Evolutionary conservation across 108 stramenopile species (phyloP).

Genomic region (Aurantiochytrium sp.): DNA sequence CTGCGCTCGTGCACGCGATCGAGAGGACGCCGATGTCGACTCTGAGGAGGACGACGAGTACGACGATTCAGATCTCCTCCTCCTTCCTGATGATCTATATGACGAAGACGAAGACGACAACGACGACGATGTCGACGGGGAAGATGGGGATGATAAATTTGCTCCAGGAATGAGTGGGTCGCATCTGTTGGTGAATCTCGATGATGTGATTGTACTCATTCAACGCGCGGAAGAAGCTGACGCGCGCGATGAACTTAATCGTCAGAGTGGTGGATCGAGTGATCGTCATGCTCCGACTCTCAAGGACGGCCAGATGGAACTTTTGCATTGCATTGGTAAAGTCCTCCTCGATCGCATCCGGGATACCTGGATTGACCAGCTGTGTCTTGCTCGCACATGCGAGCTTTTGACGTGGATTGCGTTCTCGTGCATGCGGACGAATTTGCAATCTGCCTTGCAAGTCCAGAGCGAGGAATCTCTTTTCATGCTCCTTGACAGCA

Average conservation of each 20-base stretch:
- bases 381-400: not conserved
- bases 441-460: not conserved
- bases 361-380: not conserved
- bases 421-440: not conserved
- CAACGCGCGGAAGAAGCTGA: not conserved
- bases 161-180: not conserved
- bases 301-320: not conserved
- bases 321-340: slow-evolving; percentile 2
- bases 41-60: too few relatives aligned
- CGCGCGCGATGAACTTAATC: not conserved
- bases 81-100: not conserved
- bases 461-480: not conserved
- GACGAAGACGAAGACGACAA: not conserved
- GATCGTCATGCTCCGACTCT: not conserved
- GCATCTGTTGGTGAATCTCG: not conserved
- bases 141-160: not conserved
- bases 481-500: not conserved
- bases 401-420: not conserved
- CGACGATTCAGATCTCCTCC: too few relatives aligned
- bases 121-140: not conserved
- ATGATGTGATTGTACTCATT: not conserved
- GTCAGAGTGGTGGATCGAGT: not conserved
- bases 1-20: not conserved
- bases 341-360: not conserved
- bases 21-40: too few relatives aligned